Base-by-base conservation (phyloP, 129 eudicot species). In the Flaveria bidentis region DNA sequence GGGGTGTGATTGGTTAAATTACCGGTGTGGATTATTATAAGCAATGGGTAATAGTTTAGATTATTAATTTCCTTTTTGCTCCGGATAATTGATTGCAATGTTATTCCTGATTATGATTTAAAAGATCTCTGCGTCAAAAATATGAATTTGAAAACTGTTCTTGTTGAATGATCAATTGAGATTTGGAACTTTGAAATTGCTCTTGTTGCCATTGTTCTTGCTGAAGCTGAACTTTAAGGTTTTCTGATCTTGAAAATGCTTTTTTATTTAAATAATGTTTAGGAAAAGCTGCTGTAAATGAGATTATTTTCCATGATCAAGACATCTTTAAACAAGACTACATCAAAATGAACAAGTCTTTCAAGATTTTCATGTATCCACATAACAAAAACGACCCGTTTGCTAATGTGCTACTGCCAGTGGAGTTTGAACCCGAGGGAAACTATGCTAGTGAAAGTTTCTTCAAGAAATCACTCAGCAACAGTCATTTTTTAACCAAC, bases 371-470 rank as follows among this genome's bases (percentile, higher is more conserved):
- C 74, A 64, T 90, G 44, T 93, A 93, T 79, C 97, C 97, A 9
- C 98, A 90, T 77, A 17, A 57, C 17, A 82, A 39, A 82, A 80
- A 84, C n/a, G 87, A 90, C 79, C 97, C 96, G n/a, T 93, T 87
- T 67, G 89, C 98, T 11, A 88, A 88, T n/a, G 82, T 84, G 9
- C 87, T 93, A 69, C 82, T 90, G 44, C 96, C 98, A 0, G 91
- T 83, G 44, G 76, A 77, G 25, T 83, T 83, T 33, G 91, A 87
- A 78, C 98, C 97, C 47, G 85, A 84, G n/a, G 98, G 98, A 7
- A 93, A 93, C 81, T 93, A 93, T 72, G 98, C 98, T 23, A 93
- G 98, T 64, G 98, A 93, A 83, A 84, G 91, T 76, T 93, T 88
- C 87, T 93, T 93, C 85, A 93, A 93, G 77, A 93, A 90, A 84